A percentile compares a stretch with the other conserved stretches of the same genome.
phyloP scores from a whole-genome alignment of 106 monocot genomes.

The Dioscorea zingiberensis region DNA sequence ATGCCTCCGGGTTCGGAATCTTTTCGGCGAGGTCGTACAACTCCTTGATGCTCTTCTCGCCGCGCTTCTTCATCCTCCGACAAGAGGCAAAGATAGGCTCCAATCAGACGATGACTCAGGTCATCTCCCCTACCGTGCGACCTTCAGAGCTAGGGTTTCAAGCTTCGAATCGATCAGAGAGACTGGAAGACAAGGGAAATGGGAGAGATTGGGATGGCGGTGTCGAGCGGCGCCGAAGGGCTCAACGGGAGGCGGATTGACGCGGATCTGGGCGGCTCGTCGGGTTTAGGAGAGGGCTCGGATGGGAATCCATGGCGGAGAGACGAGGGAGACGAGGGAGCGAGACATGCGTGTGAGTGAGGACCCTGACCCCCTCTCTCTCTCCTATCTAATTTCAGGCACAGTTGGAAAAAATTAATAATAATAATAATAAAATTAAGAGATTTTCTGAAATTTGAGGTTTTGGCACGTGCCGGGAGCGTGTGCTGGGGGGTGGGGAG shows the following conservation, averaged over 20 bases:
- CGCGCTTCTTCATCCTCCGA: constrained; percentile 27
- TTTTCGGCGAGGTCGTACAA: constrained; percentile 32
- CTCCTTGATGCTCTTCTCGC: constrained; percentile 26
- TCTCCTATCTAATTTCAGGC: neutral
- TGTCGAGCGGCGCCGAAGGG: neutral
- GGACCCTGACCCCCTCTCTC: neutral
- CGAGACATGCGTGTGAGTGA: neutral
- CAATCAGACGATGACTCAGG: neutral
- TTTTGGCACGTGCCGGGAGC: no score
- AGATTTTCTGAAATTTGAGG: no score
- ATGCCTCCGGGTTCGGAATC: constrained; percentile 37
- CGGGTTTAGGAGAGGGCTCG: neutral
- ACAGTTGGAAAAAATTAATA: no score
- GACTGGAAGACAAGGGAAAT: neutral
- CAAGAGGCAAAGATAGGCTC: neutral
- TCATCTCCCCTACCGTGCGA: neutral
- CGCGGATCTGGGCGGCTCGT: neutral
- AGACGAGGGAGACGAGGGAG: neutral
- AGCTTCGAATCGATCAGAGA: neutral
- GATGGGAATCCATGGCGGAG: neutral
- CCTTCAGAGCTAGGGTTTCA: neutral
- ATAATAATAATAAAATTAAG: no score
- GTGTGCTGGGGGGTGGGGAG: no score
- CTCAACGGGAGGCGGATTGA: neutral
- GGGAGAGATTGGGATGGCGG: neutral